Conservation (phyloP, 192 early-diverging fungal species). For the Gonapodya prolifera region DNA sequence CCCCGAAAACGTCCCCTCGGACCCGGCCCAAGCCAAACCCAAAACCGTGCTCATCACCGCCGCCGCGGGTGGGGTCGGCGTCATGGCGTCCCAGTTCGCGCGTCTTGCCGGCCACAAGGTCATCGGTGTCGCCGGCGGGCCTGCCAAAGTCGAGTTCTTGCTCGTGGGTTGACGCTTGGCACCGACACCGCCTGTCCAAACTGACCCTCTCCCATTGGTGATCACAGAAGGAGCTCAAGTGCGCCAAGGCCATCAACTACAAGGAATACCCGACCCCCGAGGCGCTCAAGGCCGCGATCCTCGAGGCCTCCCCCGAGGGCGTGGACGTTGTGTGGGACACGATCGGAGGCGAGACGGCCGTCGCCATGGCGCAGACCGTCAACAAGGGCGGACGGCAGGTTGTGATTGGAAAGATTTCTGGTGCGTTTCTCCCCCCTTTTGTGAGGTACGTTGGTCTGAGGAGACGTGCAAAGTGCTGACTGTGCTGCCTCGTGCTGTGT, state of each 20-base stretch:
- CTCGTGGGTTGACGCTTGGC: too few relatives aligned
- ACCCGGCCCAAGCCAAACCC: background rate
- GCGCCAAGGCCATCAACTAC: constrained; percentile 45
- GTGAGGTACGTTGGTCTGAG: background rate
- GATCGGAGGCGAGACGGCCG: constrained; percentile 35
- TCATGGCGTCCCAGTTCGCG: constrained; percentile 47
- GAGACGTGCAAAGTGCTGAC: too few relatives aligned
- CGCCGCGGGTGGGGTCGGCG: constrained; percentile 45
- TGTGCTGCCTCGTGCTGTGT: too few relatives aligned
- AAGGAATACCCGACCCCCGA: constrained; percentile 14
- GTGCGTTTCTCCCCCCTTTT: too few relatives aligned
- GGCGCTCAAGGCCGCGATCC: background rate
- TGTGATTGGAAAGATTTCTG: constrained; percentile 1
- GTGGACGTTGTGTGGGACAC: constrained; percentile 45
- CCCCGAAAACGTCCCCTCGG: background rate
- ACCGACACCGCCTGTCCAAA: too few relatives aligned
- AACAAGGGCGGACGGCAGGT: constrained; percentile 3
- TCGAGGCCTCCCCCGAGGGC: constrained; percentile 16
- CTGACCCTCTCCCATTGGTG: background rate
- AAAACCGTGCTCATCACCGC: constrained; percentile 45
- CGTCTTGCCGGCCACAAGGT: constrained; percentile 40
- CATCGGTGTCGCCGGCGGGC: constrained; percentile 40
- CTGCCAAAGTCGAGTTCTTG: constrained; percentile 32
- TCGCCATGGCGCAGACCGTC: background rate
- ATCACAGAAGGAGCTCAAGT: constrained; percentile 26